Evolutionary conservation across 139 green algal species (phyloP).

Genomic region (Coelastrella sp.): DNA sequence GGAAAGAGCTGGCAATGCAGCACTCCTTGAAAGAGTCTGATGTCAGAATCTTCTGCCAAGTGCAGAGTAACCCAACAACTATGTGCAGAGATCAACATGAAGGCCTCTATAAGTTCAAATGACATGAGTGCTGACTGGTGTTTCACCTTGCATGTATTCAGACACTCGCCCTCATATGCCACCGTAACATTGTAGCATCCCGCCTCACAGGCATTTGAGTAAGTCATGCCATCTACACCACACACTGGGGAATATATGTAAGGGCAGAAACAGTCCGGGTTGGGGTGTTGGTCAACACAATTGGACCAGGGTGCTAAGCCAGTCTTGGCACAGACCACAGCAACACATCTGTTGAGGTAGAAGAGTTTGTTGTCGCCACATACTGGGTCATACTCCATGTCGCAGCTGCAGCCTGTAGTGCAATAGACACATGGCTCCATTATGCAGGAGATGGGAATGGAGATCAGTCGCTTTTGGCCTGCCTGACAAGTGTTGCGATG

Average conservation of each 20-base stretch:
- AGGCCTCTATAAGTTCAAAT: no score
- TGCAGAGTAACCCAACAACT: no score
- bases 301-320: background rate
- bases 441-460: background rate
- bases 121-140: no score
- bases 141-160: background rate
- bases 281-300: background rate
- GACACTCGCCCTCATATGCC: background rate
- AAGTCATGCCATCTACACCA: conserved; percentile 49
- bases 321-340: background rate
- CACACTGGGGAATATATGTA: conserved; percentile 39
- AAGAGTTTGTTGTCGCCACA: background rate
- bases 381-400: background rate
- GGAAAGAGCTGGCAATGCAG: no score
- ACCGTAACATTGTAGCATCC: conserved; percentile 22
- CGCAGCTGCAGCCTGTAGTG: background rate
- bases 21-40: no score
- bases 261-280: conserved; percentile 36
- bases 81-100: no score
- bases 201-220: conserved; percentile 48
- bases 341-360: conserved; percentile 7
- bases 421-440: background rate
- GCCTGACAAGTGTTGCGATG: background rate
- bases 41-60: no score
- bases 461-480: background rate